Evolutionary conservation across 108 stramenopile species (phyloP).

Genomic region (Mediolabrus comicus): DNA sequence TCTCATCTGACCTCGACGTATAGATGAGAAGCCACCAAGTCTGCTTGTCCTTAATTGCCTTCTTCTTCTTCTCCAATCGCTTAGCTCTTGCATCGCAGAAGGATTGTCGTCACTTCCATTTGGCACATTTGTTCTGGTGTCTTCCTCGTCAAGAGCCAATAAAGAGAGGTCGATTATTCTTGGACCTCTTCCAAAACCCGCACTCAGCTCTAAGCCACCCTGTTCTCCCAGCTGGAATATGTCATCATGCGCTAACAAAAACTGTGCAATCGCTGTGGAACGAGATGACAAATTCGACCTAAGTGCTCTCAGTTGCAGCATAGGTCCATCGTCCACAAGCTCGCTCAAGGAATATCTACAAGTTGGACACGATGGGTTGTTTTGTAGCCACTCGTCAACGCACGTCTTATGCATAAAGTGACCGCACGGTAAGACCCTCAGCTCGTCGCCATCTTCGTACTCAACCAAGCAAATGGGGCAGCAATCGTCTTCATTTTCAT

Average conservation of each 20-base stretch:
- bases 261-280: constrained; percentile 26
- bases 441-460: constrained; percentile 56
- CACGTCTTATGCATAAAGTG: constrained; percentile 60
- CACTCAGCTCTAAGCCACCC: constrained; percentile 20
- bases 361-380: constrained; percentile 40
- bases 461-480: constrained; percentile 67
- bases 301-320: constrained; percentile 40
- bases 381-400: constrained; percentile 59
- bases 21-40: neutral
- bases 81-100: constrained; percentile 1
- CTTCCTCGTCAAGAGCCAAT: constrained; percentile 23
- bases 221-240: neutral
- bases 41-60: neutral
- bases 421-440: constrained; percentile 58
- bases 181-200: neutral
- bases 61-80: constrained; percentile 18
- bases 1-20: neutral
- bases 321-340: constrained; percentile 43
- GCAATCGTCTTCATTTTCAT: constrained; percentile 41
- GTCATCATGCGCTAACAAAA: constrained; percentile 3
- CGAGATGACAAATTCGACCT: constrained; percentile 25
- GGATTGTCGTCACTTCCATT: constrained; percentile 3
- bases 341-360: constrained; percentile 50
- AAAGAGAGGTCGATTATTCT: constrained; percentile 12
- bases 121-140: neutral